A percentile compares a stretch with the other conserved stretches of the same genome.
phyloP scores from a whole-genome alignment of 2,329 filamentous ascomycete genomes.

The Fonsecaea monophora region DNA sequence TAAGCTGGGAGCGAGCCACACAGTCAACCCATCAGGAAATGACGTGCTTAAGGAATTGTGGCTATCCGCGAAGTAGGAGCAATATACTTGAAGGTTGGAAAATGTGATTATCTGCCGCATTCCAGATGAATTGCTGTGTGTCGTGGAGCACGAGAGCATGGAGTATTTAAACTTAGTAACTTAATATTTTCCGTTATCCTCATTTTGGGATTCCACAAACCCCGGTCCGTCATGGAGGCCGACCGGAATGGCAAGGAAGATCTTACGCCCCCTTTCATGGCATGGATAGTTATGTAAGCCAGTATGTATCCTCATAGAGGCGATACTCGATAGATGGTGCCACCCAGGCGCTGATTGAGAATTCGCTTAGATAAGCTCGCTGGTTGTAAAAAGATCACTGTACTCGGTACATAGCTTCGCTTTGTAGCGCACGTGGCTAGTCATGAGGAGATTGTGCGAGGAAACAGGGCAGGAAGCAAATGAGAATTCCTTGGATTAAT shows the following conservation, averaged over 20 bases:
- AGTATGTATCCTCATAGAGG: not conserved
- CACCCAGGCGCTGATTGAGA: not conserved
- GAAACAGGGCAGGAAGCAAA: not conserved
- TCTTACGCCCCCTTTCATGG: conserved; percentile 7
- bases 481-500: not conserved
- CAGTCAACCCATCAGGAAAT: not conserved
- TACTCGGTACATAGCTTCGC: not conserved
- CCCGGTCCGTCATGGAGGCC: conserved; percentile 4
- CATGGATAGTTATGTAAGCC: not conserved
- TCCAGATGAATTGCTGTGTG: not conserved
- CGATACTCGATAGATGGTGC: not conserved
- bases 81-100: not conserved
- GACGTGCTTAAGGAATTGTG: not conserved
- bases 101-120: not conserved
- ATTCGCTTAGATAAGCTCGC: not conserved
- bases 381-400: not conserved
- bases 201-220: conserved; percentile 1
- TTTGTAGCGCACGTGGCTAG: not conserved
- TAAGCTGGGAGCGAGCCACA: not conserved
- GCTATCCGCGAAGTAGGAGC: not conserved
- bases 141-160: not conserved
- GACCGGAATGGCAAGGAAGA: conserved; percentile 10
- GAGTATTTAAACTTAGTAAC: not conserved
- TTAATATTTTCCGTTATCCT: not conserved
- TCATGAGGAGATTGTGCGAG: not conserved